Base-by-base conservation (phyloP, 1,139 yeast genomes). In the Barnettozyma hawaiiensis region DNA sequence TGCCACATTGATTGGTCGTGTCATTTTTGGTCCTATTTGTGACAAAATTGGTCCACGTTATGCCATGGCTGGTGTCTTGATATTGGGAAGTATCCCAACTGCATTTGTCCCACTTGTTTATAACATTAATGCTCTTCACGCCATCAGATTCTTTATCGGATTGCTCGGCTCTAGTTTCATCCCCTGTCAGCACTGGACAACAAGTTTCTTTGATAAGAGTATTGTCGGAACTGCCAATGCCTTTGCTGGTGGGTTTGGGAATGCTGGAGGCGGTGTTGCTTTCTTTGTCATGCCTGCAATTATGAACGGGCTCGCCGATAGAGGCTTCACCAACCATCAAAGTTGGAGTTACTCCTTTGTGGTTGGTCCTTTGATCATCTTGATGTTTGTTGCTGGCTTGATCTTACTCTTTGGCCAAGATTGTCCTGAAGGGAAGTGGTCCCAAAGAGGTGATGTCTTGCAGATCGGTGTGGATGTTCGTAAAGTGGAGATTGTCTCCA, bases 241-340 rank as follows among this genome's bases (percentile, higher is more conserved):
- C 3, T 46, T 63, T 23, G 62, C 60, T 20, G 67, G 61, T 31
- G 67, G 67, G 15, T 62, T 64, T 63, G 66, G 66, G 41, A 63
- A 63, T 44, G 57, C 66, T 15, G 67, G 67, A 24, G 67, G 65
- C 24, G 67, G 67, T 41, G 63, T 62, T 34, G 65, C 67, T 4
- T 63, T 62, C 48, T 63, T 63, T 48, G 53, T 59, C 39, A 61
- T 63, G 65, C 66, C 67, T 11, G 65, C 64, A 3, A 49, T 63
- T 7, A 52, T 51, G 26, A 36, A 44, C 4, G 57, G 47, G 11
- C 45, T 63, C 7, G 31, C 35, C 8, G 34, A 32, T n/a, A 47
- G 52, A 21, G 65, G 65, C 2, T 62, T 52, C 47, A 33, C 53
- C 7, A 28, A 47, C 6, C 57, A 53, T 33, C 45, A 53, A n/a